Evolutionary conservation across 225 moss, liverwort and hornwort species (phyloP), one percentile per base, ranked within the genome.

Genomic region (Climacium dendroides): DNA sequence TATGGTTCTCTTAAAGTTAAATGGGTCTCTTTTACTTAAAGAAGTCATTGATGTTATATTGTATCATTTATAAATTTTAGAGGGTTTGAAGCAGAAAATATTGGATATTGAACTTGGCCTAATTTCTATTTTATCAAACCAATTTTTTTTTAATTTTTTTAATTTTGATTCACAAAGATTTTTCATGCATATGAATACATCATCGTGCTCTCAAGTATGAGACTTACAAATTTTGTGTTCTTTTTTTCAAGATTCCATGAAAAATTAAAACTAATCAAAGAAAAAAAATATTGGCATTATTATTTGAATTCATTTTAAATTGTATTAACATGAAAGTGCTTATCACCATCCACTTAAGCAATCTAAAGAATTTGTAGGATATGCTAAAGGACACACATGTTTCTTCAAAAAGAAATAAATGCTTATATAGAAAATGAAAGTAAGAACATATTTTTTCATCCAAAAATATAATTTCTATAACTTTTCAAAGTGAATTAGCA

Each of bases 21-120:
- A 32, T 20, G 8, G 5, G 9, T 1, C 0, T 0, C 1, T 35
- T 70, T 15, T 20, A 20, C 3, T 71, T 43, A 26, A 41, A 15
- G 23, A 15, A 3, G 4, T 26, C 25, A 43, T 9, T 9, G 26
- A 4, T 43, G 19, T 9, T 28, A 16, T 43, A 18, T 10, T 18
- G 4, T 5, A 30, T 4, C 47, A 47, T 72, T 29, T 72, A 13
- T 43, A 45, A 9, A 10, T 15, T 45, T 43, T 1, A 28, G 15
- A 45, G 9, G 9, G 1, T 26, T 71, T 43, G 15, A 15, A 0
- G 7, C 15, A 71, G 15, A 43, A 43, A 28, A 43, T 43, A 5
- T 71, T 69, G 5, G 5, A 70, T 25, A 41, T 71, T 9, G 16
- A 71, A 28, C 2, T 45, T 28, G 3, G 3, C 3, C 43, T 16